Evolutionary conservation across 345 rosid species (phyloP).

Genomic region (Salix caprea): DNA sequence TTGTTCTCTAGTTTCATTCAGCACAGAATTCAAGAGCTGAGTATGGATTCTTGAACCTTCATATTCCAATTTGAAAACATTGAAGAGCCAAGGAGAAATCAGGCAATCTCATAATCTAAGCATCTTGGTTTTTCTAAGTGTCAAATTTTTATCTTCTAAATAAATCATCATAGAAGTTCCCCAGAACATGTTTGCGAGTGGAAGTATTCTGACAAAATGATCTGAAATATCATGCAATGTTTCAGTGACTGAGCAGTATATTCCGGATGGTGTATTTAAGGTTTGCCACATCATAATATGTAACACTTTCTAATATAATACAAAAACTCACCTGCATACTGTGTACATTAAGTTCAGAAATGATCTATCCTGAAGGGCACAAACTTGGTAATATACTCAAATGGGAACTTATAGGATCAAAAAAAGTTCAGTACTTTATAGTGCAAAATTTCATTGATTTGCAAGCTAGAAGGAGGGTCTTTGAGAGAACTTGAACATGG

Average conservation of each 20-base stretch:
- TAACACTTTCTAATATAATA: background rate
- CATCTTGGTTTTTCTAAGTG: background rate
- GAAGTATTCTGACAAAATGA: slow-evolving; percentile 59
- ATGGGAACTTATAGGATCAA: background rate
- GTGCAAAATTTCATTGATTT: slow-evolving; percentile 12
- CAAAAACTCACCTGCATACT: slow-evolving; percentile 47
- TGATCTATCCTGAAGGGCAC: slow-evolving; percentile 61
- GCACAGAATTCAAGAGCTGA: background rate
- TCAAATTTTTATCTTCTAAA: background rate
- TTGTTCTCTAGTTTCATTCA: background rate
- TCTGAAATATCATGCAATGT: slow-evolving; percentile 36
- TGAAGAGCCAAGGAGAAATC: background rate
- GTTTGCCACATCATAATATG: background rate
- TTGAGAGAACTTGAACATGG: background rate
- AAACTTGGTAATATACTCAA: background rate
- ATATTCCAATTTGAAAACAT: background rate
- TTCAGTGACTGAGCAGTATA: slow-evolving; percentile 10
- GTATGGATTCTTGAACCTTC: background rate
- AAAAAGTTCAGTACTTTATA: background rate
- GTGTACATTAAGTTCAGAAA: slow-evolving; percentile 54
- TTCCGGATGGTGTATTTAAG: slow-evolving; percentile 1
- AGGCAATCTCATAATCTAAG: background rate
- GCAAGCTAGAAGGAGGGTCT: slow-evolving; percentile 10
- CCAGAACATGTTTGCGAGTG: slow-evolving; percentile 18
- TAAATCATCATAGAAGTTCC: background rate